A percentile compares a stretch with the other conserved stretches of the same genome.
phyloP scores from a whole-genome alignment of 2,329 filamentous ascomycete genomes.

The Paecilomyces dactylethromorphus region DNA sequence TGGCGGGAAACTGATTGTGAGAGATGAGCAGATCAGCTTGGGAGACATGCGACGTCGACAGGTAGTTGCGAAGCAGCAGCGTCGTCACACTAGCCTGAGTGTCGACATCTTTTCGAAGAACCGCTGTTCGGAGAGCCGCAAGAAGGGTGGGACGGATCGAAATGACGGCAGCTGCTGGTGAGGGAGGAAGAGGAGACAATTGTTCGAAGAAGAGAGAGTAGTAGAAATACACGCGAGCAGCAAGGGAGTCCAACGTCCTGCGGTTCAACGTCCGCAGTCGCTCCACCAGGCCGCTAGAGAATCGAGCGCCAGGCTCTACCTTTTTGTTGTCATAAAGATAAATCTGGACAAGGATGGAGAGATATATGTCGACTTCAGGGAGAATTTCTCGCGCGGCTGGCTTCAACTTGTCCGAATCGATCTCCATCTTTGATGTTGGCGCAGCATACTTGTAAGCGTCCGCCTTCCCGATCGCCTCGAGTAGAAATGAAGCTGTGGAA shows the following conservation, averaged over 20 bases:
- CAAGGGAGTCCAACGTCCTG: conserved; percentile 85
- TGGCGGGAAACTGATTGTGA: conserved; percentile 89
- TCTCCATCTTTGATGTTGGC: conserved; percentile 62
- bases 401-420: conserved; percentile 64
- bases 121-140: conserved; percentile 85
- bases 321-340: conserved; percentile 81
- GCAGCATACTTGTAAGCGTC: conserved; percentile 56
- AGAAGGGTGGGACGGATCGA: conserved; percentile 80
- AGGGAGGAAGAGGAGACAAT: conserved; percentile 78
- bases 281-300: conserved; percentile 77
- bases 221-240: conserved; percentile 97
- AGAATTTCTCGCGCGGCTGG: conserved; percentile 64
- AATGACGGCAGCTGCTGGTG: conserved; percentile 79
- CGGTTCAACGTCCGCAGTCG: conserved; percentile 85
- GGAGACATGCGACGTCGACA: conserved; percentile 90
- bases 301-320: conserved; percentile 70
- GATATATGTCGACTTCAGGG: conserved; percentile 82
- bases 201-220: conserved; percentile 94
- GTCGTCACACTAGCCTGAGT: conserved; percentile 97
- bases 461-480: conserved; percentile 63
- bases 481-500: conserved; percentile 61
- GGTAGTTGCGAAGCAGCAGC: conserved; percentile 88
- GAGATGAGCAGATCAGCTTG: conserved; percentile 94
- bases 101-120: conserved; percentile 91
- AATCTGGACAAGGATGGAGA: conserved; percentile 80